Base-by-base conservation (phyloP, 306 rosid genomes). In the Bauhinia variegata region DNA sequence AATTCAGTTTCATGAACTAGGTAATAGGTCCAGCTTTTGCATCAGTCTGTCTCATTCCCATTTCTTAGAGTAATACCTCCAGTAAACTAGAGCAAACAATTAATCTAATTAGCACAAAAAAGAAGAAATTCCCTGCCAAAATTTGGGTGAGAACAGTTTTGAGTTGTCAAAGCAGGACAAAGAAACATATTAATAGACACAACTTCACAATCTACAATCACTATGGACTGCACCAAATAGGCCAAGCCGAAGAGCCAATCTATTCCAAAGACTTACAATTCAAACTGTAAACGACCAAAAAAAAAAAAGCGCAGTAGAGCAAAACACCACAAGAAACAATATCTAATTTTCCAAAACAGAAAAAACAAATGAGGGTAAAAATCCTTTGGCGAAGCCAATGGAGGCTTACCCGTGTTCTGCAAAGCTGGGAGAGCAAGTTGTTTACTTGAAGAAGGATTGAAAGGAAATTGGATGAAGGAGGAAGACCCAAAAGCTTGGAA, bases 321-420 rank as follows among this genome's bases (percentile, higher is more conserved):
- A 14, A n/a, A 4, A 51, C 9, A 34, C 13, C 1, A 7, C 0
- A 23, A 59, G 6, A n/a, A 51, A 48, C 36, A 74, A 23, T 54
- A 53, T 34, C 52, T 36, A 6, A 9, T 8, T 12, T 11, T 11
- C 28, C 30, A 32, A 2, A 42, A 43, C 11, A 30, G 63, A n/a
- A 11, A 36, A 58, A 59, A 66, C 0, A 4, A 4, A 58, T 50
- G 34, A 14, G 47, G 28, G 28, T 23, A 2, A 2, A 12, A 65
- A 33, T 16, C 3, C 11, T 37, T 17, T 8, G 11, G 6, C 10
- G 30, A 32, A 67, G 4, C 8, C 44, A 34, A 10, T 28, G 28
- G 38, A 42, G 30, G 58, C 13, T 70, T 81, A 86, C 89, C 85
- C 38, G 82, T 69, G 83, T 70, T 55, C 55, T 54, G 80, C 48